A percentile compares a stretch with the other conserved stretches of the same genome.
These are phyloP conservation scores for Neoboletus magnificus DNA, from an alignment of 768 basidiomycete genomes.

Conservation along the genomic window DNA sequence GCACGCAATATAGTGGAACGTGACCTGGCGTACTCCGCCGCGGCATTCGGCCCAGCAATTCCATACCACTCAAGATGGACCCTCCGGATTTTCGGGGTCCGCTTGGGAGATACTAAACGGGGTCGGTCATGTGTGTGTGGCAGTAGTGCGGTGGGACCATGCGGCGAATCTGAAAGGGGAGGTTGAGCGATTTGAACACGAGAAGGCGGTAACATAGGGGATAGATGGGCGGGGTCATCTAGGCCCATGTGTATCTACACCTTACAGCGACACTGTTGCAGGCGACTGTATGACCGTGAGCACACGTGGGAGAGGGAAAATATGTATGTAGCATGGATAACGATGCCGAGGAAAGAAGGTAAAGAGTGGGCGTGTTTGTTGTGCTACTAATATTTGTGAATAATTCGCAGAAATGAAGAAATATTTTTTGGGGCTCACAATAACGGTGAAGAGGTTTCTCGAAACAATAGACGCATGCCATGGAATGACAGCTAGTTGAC, in stretches of 20 bases:
- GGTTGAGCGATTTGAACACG: slow-evolving; percentile 48
- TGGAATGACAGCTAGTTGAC: slow-evolving; percentile 45
- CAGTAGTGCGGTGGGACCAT: slow-evolving; percentile 12
- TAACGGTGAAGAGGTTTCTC: slow-evolving; percentile 46
- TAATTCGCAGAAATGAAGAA: not conserved
- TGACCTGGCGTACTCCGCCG: slow-evolving; percentile 38
- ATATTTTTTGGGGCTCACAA: slow-evolving; percentile 43
- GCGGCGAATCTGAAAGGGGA: slow-evolving; percentile 25
- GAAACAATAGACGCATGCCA: slow-evolving; percentile 42
- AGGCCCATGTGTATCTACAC: slow-evolving; percentile 22
- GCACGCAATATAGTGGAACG: slow-evolving; percentile 16
- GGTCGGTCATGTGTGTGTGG: slow-evolving; percentile 20
- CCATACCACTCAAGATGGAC: slow-evolving; percentile 61
- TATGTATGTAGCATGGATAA: slow-evolving; percentile 47
- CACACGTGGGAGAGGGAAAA: slow-evolving; percentile 43
- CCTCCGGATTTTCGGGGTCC: slow-evolving; percentile 54
- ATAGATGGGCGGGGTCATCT: slow-evolving; percentile 46
- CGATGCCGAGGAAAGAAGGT: slow-evolving; percentile 53
- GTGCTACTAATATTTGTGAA: slow-evolving; percentile 38
- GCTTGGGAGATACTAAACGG: slow-evolving; percentile 39
- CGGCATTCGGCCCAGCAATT: slow-evolving; percentile 58
- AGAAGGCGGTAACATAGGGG: slow-evolving; percentile 59
- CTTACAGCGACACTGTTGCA: slow-evolving; percentile 32
- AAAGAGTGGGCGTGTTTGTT: slow-evolving; percentile 47
- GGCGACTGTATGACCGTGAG: slow-evolving; percentile 40